Base-by-base conservation (phyloP, 2,329 filamentous ascomycete genomes). In the Aspergillus transmontanensis region DNA sequence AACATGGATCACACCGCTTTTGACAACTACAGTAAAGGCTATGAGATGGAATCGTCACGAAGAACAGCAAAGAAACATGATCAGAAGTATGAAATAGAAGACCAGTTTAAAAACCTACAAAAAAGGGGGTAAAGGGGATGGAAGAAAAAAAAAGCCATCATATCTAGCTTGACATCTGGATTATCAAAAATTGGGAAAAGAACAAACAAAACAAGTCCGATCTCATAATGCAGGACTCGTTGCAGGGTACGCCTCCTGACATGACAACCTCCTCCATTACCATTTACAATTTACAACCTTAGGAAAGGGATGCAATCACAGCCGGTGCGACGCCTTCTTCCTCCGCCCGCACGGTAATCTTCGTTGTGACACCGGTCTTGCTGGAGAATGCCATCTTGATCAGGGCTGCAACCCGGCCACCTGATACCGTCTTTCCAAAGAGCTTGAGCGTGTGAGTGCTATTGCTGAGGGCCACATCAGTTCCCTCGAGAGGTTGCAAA, bases 401-500 rank as follows among this genome's bases (percentile, higher is more conserved):
- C 68, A 88, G 89, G 64, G 91, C 91, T 61, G 94, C 92, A 19
- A 99, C 94, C 73, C 90, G 90, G 69, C 95, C 95, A 41, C 94
- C 95, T 39, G 87, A 89, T 66, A 98, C 90, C 50, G 93, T 97
- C 88, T 97, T 98, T 76, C 95, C 95, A 77, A 97, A 91, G 41
- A 99, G 84, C 82, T 97, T 98, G 76, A 99, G 89, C 4, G 93
- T 94, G 79, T 99, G 95, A 66, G 94, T 97, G 64, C 89, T 94
- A 73, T 90, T 90, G 75, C 90, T 96, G 70, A 97, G 84, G 0
- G 93, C 90, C 45, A 99, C 89, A 69, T 99, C 95, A 36, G 92
- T 96, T 71, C 94, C 95, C 72, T 99, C 95, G 53, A 99, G 86
- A 14, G 95, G 92, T 79, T 98, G 95, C 73, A 99, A 84, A 36